phyloP scores from a whole-genome alignment of 2,329 filamentous ascomycete genomes.

The Apiospora koreana region DNA sequence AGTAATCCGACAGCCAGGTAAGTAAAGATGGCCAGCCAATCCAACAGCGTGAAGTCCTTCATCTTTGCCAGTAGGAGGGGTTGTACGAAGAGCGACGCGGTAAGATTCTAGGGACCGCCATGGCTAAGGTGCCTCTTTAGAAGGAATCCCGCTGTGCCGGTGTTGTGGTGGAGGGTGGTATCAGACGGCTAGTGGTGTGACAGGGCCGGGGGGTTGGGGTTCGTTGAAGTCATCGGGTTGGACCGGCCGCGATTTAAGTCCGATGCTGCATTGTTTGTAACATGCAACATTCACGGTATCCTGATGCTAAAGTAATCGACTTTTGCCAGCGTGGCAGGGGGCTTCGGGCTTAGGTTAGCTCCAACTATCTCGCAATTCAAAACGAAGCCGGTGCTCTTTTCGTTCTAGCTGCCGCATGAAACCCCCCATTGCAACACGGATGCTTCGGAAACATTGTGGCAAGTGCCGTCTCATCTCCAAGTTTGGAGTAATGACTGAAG shows the following conservation, averaged over 20 bases:
- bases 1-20: background rate
- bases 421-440: background rate
- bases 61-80: background rate
- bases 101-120: background rate
- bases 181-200: background rate
- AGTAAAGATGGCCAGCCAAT: background rate
- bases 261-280: background rate
- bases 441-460: background rate
- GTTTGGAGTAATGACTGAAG: background rate
- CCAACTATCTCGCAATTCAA: background rate
- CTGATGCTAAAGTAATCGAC: background rate
- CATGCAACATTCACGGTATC: too few species aligned
- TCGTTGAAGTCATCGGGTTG: background rate
- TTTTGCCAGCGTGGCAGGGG: background rate
- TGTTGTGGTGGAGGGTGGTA: background rate
- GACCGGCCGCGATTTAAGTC: background rate
- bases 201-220: background rate
- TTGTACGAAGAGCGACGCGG: background rate
- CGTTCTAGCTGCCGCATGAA: too few species aligned
- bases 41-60: background rate
- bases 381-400: background rate
- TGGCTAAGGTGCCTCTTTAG: background rate
- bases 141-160: background rate
- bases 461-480: background rate
- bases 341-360: background rate